Percentiles rank a stretch among this genome's conserved stretches.
These are phyloP conservation scores for Pistacia integerrima DNA, from an alignment of 345 rosid species.

Conservation along the genomic window DNA sequence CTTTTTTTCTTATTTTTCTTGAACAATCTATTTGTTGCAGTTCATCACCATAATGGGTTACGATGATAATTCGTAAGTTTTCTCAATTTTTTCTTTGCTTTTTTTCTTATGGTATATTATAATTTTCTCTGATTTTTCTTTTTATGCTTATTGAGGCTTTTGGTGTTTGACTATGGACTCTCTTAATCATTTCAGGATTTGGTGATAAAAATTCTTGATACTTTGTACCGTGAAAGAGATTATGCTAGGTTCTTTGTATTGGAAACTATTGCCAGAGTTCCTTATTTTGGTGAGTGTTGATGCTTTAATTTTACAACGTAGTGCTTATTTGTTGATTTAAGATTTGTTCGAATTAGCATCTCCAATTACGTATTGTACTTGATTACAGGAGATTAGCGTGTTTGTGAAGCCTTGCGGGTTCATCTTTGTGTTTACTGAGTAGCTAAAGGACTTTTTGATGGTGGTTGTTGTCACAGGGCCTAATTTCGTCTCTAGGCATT, in stretches of 20 bases:
- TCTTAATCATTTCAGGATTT: conserved; percentile 56
- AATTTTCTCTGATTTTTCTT: neutral
- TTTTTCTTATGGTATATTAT: conserved; percentile 70
- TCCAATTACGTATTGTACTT: neutral
- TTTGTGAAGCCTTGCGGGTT: neutral
- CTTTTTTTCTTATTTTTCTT: too few species aligned
- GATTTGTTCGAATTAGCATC: neutral
- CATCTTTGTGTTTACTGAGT: neutral
- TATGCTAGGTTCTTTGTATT: conserved; percentile 92
- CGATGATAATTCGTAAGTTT: too few species aligned
- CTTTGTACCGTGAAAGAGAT: conserved; percentile 73
- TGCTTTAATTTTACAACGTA: neutral
- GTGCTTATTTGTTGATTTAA: neutral
- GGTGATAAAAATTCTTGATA: conserved; percentile 84
- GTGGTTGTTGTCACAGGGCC: too few species aligned
- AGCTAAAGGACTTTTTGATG: neutral
- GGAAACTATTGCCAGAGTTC: conserved; percentile 97
- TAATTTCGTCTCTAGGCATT: too few species aligned
- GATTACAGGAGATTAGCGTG: neutral
- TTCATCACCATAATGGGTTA: too few species aligned
- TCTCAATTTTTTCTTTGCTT: too few species aligned
- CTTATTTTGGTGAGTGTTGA: conserved; percentile 77
- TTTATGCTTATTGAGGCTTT: neutral
- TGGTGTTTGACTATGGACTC: conserved; percentile 1
- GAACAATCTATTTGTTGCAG: too few species aligned